Conservation (phyloP, 371 early-diverging fungal species). For the Nematocida sp. region DNA sequence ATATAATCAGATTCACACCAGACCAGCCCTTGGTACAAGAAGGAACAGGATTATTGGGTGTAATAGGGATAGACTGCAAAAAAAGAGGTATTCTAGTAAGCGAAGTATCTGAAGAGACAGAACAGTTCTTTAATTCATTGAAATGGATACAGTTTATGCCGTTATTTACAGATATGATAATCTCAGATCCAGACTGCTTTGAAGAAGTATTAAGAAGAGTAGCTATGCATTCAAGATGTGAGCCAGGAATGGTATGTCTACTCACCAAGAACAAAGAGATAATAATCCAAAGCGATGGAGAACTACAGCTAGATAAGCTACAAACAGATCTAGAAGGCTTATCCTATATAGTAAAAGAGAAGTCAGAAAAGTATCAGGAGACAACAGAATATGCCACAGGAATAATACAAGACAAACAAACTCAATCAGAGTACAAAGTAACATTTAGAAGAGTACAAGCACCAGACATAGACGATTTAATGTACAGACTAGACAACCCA, state of each 20-base stretch:
- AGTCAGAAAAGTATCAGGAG: constrained; percentile 22
- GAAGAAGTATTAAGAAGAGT: constrained; percentile 8
- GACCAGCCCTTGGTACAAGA: not conserved
- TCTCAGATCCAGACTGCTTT: not conserved
- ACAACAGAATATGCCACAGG: constrained; percentile 8
- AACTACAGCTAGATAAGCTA: constrained; percentile 42
- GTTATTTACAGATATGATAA: constrained; percentile 28
- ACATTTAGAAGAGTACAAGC: not conserved
- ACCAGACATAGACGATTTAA: not conserved
- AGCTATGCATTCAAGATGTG: constrained; percentile 24
- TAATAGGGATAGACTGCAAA: constrained; percentile 18
- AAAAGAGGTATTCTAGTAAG: constrained; percentile 14
- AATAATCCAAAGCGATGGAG: constrained; percentile 35
- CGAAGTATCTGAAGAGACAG: not conserved
- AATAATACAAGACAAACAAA: not conserved
- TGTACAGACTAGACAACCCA: no score
- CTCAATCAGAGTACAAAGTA: not conserved
- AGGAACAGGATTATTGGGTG: constrained; percentile 27
- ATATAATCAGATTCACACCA: constrained; percentile 10
- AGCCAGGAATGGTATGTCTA: constrained; percentile 37
- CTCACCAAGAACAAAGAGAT: not conserved
- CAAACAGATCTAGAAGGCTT: constrained; percentile 44
- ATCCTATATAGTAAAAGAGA: not conserved
- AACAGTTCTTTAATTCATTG: constrained; percentile 1
- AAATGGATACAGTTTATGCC: constrained; percentile 27